Evolutionary conservation across 306 rosid species (phyloP), one percentile per base, ranked within the genome.

Genomic region (Benincasa hispida): DNA sequence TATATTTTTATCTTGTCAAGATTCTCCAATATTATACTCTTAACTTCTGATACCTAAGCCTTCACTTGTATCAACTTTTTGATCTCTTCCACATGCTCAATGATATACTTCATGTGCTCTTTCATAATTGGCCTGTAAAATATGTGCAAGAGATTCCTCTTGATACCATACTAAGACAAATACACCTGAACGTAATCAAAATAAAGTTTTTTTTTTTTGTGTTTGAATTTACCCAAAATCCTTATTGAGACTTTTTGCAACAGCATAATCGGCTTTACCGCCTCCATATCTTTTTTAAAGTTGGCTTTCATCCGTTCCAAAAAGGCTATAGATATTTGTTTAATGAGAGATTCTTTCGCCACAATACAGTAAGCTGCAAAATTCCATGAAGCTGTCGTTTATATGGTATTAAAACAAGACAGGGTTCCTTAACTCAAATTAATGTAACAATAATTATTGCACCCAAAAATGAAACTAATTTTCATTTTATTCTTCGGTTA

Each of bases 291-390:
- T 82, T 81, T 92, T 78, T 76, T 90, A 54, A 94, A 94, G 84
- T 94, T 97, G 0, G 91, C 90, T 81, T 83, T 94, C 82, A 89
- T 73, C 55, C n/a, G n/a, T n/a, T n/a, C n/a, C n/a, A n/a, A n/a
- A n/a, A n/a, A n/a, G n/a, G n/a, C n/a, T n/a, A n/a, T n/a, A n/a
- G n/a, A n/a, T n/a, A n/a, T n/a, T n/a, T n/a, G n/a, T n/a, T n/a
- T n/a, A n/a, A n/a, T n/a, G 74, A 89, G 88, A 55, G 96, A 83
- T 72, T 94, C 96, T 85, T 90, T 92, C 32, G 99, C 96, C 83
- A 94, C 99, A 48, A 90, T 95, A 86, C 99, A 94, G 57, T 90
- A 94, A 70, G 96, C 99, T 94, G 86, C 86, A 90, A 82, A 76
- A 76, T 35, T 70, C 82, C 39, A 76, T 21, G 42, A 76, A 65